Percentiles rank a stretch among this genome's conserved stretches.
phyloP scores from a whole-genome alignment of 2,329 filamentous ascomycete species.

The Botrytis tulipae region DNA sequence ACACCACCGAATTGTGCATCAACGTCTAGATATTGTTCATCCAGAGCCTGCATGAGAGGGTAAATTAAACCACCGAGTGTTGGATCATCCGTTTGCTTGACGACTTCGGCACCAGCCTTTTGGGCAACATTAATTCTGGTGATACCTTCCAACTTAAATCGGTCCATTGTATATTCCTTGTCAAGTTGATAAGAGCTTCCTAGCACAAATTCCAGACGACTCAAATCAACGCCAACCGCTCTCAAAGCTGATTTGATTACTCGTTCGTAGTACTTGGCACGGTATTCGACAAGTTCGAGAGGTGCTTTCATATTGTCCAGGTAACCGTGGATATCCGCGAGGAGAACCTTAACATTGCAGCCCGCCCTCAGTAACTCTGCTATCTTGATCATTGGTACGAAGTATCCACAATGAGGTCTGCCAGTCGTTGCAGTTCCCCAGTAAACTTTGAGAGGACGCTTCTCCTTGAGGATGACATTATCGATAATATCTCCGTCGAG shows the following conservation, averaged over 20 bases:
- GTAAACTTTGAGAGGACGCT: slow-evolving; percentile 75
- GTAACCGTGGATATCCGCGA: slow-evolving; percentile 75
- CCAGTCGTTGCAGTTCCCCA: slow-evolving; percentile 69
- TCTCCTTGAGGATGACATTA: slow-evolving; percentile 64
- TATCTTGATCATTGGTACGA: slow-evolving; percentile 78
- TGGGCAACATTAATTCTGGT: slow-evolving; percentile 54
- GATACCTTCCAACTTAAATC: slow-evolving; percentile 64
- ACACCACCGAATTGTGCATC: slow-evolving; percentile 86
- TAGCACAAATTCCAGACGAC: slow-evolving; percentile 78
- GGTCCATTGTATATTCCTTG: slow-evolving; percentile 79
- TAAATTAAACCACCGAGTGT: slow-evolving; percentile 75
- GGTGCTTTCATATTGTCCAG: slow-evolving; percentile 84
- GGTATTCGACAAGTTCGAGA: slow-evolving; percentile 76
- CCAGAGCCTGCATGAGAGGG: slow-evolving; percentile 64
- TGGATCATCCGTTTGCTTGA: slow-evolving; percentile 72
- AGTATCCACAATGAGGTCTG: slow-evolving; percentile 86
- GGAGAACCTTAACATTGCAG: slow-evolving; percentile 70
- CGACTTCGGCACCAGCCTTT: slow-evolving; percentile 88
- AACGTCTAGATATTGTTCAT: slow-evolving; percentile 64
- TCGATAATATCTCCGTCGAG: slow-evolving; percentile 84
- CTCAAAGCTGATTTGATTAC: slow-evolving; percentile 61
- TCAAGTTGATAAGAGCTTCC: slow-evolving; percentile 80
- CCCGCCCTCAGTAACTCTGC: slow-evolving; percentile 82
- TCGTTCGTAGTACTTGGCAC: slow-evolving; percentile 79
- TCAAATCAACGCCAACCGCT: slow-evolving; percentile 66